A percentile compares a stretch with the other conserved stretches of the same genome.
Conservation (phyloP, 192 early-diverging fungal species). For the Coemansia sp. region DNA sequence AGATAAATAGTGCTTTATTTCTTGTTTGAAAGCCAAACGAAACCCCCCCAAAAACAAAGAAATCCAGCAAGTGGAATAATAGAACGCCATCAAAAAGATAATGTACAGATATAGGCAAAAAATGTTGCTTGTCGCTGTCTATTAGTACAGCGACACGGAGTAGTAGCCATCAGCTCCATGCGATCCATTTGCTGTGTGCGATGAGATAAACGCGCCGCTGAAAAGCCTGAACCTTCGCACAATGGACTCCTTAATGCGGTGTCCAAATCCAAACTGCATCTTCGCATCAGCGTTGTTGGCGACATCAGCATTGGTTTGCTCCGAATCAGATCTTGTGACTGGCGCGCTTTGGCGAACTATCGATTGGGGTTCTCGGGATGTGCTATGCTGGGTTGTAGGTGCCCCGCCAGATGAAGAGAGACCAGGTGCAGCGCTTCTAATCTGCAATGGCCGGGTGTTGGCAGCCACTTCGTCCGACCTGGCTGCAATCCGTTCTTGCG, state of each 20-base stretch:
- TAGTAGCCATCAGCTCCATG: slow-evolving; percentile 30
- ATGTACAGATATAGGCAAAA: not conserved
- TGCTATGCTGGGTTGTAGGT: too few species aligned
- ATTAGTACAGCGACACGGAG: slow-evolving; percentile 16
- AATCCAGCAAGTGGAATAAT: too few species aligned
- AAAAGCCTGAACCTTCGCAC: slow-evolving; percentile 21
- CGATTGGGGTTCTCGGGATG: not conserved
- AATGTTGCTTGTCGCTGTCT: not conserved
- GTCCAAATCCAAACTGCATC: slow-evolving; percentile 9
- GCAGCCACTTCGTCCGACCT: not conserved
- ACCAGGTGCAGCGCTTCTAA: slow-evolving; percentile 11
- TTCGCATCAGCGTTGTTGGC: slow-evolving; percentile 12
- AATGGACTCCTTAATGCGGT: slow-evolving; percentile 31
- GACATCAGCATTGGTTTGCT: slow-evolving; percentile 25
- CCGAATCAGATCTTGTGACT: slow-evolving; percentile 33
- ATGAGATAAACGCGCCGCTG: slow-evolving; percentile 9
- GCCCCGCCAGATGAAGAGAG: not conserved
- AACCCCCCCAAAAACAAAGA: too few species aligned
- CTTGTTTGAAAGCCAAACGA: too few species aligned
- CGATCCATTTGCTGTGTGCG: slow-evolving; percentile 11
- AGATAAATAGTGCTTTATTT: too few species aligned
- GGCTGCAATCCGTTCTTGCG: not conserved
- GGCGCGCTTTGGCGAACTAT: slow-evolving; percentile 9
- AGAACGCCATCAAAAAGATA: not conserved
- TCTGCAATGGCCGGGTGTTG: slow-evolving; percentile 14